Evolutionary conservation across 2,329 filamentous ascomycete genomes (phyloP).

Genomic region (Verticillium zaregamsianum): DNA sequence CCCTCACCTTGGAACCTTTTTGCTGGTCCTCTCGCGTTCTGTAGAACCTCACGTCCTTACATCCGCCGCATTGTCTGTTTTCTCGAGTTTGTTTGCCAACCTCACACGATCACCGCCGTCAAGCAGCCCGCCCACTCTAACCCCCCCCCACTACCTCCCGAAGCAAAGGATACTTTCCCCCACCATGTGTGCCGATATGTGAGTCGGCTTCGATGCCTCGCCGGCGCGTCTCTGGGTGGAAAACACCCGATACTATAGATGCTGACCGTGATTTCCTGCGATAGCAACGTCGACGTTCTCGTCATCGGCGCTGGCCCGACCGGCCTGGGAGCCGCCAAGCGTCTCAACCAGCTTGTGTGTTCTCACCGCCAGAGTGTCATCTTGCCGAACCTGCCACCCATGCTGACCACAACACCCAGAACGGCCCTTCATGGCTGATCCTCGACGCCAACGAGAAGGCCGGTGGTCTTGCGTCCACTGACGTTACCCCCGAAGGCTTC

Average conservation of each 20-base stretch:
- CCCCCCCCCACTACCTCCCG: neutral
- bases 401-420: conserved; percentile 42
- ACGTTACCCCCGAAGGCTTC: conserved; percentile 93
- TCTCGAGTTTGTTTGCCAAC: neutral
- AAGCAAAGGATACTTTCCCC: conserved; percentile 6
- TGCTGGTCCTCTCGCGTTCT: neutral
- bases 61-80: neutral
- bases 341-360: conserved; percentile 90
- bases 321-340: conserved; percentile 95
- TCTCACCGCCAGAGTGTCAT: conserved; percentile 23
- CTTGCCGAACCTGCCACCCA: conserved; percentile 16
- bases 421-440: conserved; percentile 93
- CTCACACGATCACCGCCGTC: neutral
- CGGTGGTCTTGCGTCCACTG: conserved; percentile 92
- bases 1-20: neutral
- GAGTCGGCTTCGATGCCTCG: conserved; percentile 5
- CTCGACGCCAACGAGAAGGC: conserved; percentile 88
- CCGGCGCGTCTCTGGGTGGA: neutral
- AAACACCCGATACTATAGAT: neutral
- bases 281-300: conserved; percentile 89
- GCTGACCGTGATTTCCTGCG: conserved; percentile 8
- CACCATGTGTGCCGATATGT: conserved; percentile 23
- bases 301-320: conserved; percentile 97
- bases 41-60: conserved; percentile 5
- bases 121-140: neutral